Evolutionary conservation across 2,329 filamentous ascomycete species (phyloP).

Genomic region (Cladorrhinum sp.): DNA sequence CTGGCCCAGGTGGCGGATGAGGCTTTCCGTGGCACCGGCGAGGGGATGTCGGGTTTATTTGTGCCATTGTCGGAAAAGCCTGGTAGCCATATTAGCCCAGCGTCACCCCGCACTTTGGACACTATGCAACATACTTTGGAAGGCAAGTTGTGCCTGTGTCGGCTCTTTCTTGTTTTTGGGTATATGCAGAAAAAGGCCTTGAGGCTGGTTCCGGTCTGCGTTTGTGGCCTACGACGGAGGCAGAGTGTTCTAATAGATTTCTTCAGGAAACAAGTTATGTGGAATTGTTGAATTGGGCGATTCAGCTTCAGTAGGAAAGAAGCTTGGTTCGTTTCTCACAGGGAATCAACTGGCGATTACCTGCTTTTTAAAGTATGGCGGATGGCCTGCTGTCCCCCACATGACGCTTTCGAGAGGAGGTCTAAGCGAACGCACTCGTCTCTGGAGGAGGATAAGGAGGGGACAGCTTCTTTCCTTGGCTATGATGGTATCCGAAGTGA

Average conservation of each 20-base stretch:
- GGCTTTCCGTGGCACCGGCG: slow-evolving; percentile 19
- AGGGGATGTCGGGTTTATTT: background rate
- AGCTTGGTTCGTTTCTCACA: slow-evolving; percentile 1
- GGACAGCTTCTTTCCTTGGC: slow-evolving; percentile 7
- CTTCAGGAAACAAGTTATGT: background rate
- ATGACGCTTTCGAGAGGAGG: slow-evolving; percentile 11
- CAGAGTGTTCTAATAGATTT: background rate
- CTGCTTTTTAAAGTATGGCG: slow-evolving; percentile 14
- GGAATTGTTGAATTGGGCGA: background rate
- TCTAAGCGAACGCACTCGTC: slow-evolving; percentile 18
- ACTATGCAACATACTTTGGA: slow-evolving; percentile 10
- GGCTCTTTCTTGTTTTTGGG: background rate
- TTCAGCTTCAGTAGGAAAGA: background rate
- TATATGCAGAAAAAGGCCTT: background rate
- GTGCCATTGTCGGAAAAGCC: slow-evolving; percentile 14
- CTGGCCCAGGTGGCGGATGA: slow-evolving; percentile 24
- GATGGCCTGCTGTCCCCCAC: slow-evolving; percentile 16
- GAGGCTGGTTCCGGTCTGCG: background rate
- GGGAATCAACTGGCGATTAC: slow-evolving; percentile 6
- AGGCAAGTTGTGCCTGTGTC: background rate
- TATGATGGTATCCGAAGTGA: slow-evolving; percentile 18
- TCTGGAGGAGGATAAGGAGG: background rate
- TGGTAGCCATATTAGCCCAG: slow-evolving; percentile 6
- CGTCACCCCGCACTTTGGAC: slow-evolving; percentile 3
- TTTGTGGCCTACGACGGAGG: background rate